phyloP scores from a whole-genome alignment of 2,329 filamentous ascomycete species.

The Stachybotrys elegans region DNA sequence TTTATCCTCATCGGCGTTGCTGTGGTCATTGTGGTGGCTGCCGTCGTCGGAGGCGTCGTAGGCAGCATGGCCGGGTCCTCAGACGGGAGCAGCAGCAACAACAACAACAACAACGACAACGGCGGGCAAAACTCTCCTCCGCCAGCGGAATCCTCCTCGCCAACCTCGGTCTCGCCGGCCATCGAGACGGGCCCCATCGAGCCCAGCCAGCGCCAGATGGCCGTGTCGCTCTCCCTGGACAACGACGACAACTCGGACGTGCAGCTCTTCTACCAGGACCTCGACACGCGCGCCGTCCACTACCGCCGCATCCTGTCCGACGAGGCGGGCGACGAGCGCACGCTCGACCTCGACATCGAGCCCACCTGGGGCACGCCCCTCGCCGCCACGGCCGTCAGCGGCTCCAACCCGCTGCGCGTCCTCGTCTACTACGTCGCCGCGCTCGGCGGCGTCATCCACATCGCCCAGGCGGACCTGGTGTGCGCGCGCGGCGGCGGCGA shows the following conservation, averaged over 20 bases:
- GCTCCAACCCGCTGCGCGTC: conserved; percentile 5
- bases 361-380: conserved; percentile 14
- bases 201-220: conserved; percentile 10
- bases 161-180: no score
- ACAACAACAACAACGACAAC: not conserved
- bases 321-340: conserved; percentile 6
- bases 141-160: no score
- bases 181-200: conserved; percentile 13
- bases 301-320: conserved; percentile 11
- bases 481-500: conserved; percentile 9
- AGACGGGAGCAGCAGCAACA: no score
- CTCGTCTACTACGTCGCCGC: conserved; percentile 14
- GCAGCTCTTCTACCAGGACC: conserved; percentile 16
- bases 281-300: conserved; percentile 10
- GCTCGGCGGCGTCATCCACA: conserved; percentile 7
- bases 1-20: no score
- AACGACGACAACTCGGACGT: conserved; percentile 10
- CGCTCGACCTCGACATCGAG: conserved; percentile 11
- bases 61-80: no score
- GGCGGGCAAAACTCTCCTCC: no score
- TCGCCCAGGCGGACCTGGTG: conserved; percentile 10
- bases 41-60: no score
- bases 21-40: no score
- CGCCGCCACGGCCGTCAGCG: conserved; percentile 8
- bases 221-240: conserved; percentile 8